Evolutionary conservation across 2,329 filamentous ascomycete species (phyloP).

Genomic region (Penicillium sp.): DNA sequence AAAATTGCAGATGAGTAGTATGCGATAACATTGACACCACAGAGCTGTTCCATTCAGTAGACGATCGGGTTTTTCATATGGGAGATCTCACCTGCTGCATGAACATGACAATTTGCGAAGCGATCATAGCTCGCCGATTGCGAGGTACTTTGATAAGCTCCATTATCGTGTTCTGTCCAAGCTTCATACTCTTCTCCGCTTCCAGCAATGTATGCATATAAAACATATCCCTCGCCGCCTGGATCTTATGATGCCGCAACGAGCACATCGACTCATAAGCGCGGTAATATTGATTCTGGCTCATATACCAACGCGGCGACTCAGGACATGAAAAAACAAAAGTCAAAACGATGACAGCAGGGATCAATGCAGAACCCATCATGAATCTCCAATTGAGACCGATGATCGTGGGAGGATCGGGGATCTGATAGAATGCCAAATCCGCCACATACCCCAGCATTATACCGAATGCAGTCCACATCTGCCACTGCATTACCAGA

Average conservation of each 20-base stretch:
- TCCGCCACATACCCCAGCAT: conserved; percentile 61
- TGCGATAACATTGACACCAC: conserved; percentile 55
- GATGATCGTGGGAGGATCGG: conserved; percentile 52
- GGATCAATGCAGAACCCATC: conserved; percentile 66
- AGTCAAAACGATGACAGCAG: conserved; percentile 57
- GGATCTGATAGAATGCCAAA: conserved; percentile 59
- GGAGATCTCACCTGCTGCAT: conserved; percentile 56
- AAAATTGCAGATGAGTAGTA: conserved; percentile 65
- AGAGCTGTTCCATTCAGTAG: conserved; percentile 35
- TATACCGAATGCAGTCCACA: conserved; percentile 53
- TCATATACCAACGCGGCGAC: conserved; percentile 51
- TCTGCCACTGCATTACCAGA: conserved; percentile 81
- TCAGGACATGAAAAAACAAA: conserved; percentile 65
- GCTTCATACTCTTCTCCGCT: conserved; percentile 57
- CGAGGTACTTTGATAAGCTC: conserved; percentile 62
- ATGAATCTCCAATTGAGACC: conserved; percentile 68
- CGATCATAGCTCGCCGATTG: conserved; percentile 61
- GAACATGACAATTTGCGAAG: conserved; percentile 65
- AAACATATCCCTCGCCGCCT: conserved; percentile 48
- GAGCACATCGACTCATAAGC: conserved; percentile 46
- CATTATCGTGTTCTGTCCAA: conserved; percentile 52
- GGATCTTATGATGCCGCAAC: conserved; percentile 44
- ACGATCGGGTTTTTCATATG: not conserved
- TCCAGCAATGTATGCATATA: conserved; percentile 57
- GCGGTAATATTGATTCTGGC: conserved; percentile 41